Base-by-base conservation (phyloP, 495 filamentous ascomycete species). In the Penicillium soppii region DNA sequence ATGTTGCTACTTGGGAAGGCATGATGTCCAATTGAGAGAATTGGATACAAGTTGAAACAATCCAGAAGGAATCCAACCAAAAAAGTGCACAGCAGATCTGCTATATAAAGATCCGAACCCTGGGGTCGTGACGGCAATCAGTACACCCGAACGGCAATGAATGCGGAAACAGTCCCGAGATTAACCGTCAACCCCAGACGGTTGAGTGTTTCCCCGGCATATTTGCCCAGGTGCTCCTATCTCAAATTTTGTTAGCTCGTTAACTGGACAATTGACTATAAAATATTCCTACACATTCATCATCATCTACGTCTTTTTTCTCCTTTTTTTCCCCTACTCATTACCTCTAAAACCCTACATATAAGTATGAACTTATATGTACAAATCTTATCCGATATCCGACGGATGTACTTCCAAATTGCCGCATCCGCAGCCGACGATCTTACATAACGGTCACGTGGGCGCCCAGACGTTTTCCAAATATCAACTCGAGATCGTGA, bases 1-100 rank as follows among this genome's bases (percentile, higher is more conserved):
- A 73, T 15, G 68, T 69, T 42, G 67, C 64, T 41, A 71, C 58
- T 62, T 75, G 72, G n/a, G 67, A 74, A 66, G 72, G 65, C 74
- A 77, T 77, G n/a, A 13, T 61, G 51, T 46, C 43, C 15, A 47
- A 37, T 26, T 47, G 8, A 4, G 9, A 44, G 7, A 22, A 22
- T 15, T 30, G 44, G 27, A 45, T 19, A 21, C 3, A 10, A 23
- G 21, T 8, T 23, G n/a, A n/a, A n/a, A n/a, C 42, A 9, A 21
- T 27, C 22, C 15, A 38, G 21, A 47, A 12, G 19, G 21, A 47
- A 19, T 4, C 32, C 16, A 27, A 9, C 20, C 20, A 46, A 46
- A 17, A 7, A 32, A 30, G 9, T 26, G 1, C 35, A 9, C 39
- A 17, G n/a, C 39, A 42, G 40, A 32, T 12, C 29, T 12, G 22